These are phyloP conservation scores for Poteriospumella lacustris DNA, from an alignment of 108 stramenopile genomes.

Conservation along the genomic window DNA sequence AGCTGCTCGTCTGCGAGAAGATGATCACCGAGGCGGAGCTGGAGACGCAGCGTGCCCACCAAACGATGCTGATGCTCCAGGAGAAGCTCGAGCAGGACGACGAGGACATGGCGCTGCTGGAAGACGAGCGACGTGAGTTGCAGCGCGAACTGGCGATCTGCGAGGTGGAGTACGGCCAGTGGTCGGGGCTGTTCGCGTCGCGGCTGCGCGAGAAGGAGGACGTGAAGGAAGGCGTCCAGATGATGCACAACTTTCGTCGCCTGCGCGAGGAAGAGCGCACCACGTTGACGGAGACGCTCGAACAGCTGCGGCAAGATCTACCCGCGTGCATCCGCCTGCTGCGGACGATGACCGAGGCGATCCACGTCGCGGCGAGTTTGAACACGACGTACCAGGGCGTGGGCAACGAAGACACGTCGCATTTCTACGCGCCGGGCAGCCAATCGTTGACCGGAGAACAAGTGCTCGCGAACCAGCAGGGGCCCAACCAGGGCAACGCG, in stretches of 20 bases:
- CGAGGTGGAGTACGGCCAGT: constrained; percentile 45
- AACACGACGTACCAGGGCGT: constrained; percentile 26
- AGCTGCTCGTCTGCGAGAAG: constrained; percentile 32
- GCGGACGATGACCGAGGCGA: constrained; percentile 10
- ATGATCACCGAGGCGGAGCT: constrained; percentile 42
- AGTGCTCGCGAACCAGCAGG: no score
- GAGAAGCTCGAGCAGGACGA: constrained; percentile 37
- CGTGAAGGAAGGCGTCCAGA: constrained; percentile 31
- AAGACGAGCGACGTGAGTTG: constrained; percentile 31
- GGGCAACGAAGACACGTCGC: neutral
- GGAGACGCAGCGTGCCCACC: constrained; percentile 29
- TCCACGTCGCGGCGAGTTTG: constrained; percentile 19
- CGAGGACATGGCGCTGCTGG: constrained; percentile 34
- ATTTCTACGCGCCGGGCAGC: no score
- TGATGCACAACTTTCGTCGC: constrained; percentile 34
- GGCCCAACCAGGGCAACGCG: no score
- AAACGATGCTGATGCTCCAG: constrained; percentile 31
- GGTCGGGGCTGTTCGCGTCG: constrained; percentile 41
- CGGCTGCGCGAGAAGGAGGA: constrained; percentile 39
- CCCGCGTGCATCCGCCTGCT: constrained; percentile 18
- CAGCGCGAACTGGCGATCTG: constrained; percentile 22
- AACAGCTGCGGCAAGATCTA: constrained; percentile 26
- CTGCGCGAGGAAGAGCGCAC: constrained; percentile 28
- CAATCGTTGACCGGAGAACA: no score
- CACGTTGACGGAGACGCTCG: constrained; percentile 10